Evolutionary conservation across 2,329 filamentous ascomycete genomes (phyloP), one percentile per base, ranked within the genome.

Genomic region (Exophiala spinifera): DNA sequence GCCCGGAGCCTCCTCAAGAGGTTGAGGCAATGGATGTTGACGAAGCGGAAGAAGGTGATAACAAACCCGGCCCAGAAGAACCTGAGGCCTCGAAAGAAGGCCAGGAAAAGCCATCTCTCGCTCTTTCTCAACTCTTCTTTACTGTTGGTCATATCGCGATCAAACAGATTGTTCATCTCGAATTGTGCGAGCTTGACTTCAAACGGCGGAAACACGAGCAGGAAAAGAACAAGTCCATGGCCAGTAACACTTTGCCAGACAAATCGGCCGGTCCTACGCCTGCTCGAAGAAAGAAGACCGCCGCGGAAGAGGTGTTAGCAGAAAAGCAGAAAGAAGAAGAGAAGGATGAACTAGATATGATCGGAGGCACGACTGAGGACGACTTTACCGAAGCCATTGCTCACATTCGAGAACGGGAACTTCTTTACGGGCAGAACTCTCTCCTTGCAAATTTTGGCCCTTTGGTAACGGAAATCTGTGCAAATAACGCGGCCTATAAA

Each of bases 141-240:
- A 87, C 96, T 33, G 92, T 97, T 25, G 94, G 94, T 0, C 94
- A 99, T 67, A 88, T 97, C 45, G 94, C 94, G 13, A 94, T 99
- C 68, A 99, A 99, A 74, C 95, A 99, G 69, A 99, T 99, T 64
- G 95, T 99, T 0, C 94, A 99, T 69, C 82, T 99, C 10, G 94
- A 99, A 66, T 79, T 97, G n/a, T 96, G 91, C 69, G 94, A 99
- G 68, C 84, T 94, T 46, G 94, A 99, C 71, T 99, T 99, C 73
- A 99, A 99, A 77, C 88, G 92, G 50, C 83, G 92, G 62, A 99
- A 99, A 77, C 87, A 89, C 37, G 89, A 94, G 56, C 89, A 91
- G 64, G 89, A 94, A 67, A 91, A 90, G 75, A 79, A 75, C 55
- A 74, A 73, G 49, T 61, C 69, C n/a, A 62, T 67, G 25, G 25